Evolutionary conservation across 192 early-diverging fungal species (phyloP), one percentile per base, ranked within the genome.

Genomic region (Entophlyctis helioformis): DNA sequence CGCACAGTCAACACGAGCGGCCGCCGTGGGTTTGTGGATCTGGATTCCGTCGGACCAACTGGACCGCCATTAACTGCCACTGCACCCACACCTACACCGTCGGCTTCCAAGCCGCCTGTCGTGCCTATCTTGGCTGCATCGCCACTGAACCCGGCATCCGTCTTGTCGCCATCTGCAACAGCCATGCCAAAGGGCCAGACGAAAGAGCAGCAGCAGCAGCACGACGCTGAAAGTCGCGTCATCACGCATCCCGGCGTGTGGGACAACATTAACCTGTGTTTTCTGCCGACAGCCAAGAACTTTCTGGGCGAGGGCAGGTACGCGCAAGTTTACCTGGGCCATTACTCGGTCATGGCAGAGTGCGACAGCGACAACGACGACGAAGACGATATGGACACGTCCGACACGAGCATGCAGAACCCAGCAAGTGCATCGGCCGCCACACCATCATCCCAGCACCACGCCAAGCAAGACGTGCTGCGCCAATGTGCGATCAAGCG

Each of bases 221-320:
- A 13, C 8, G 19, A 7, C 9, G 26, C 22, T 11, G 43, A 44
- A 26, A 10, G 8, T 23, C 9, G 3, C 28, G 44, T 43, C 39
- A 53, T 48, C 24, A 52, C 34, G 16, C 42, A 48, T 11, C 48
- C 53, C 29, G 40, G 45, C 11, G 35, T 39, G 18, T 55, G 41
- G 22, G 57, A 62, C 35, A 60, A 51, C 40, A 57, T 67, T 32
- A 48, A 57, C 21, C 40, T 75, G 0, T 54, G 46, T 1, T 75
- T 67, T 42, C 50, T 75, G 11, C 72, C 72, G 12, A 59, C 63
- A n/a, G 27, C 19, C 13, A 65, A 58, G 35, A 71, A 75, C 44
- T 71, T 66, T 51, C 52, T 75, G 3, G 72, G 72, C 8, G 53
- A 75, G 32, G 72, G 72, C 1, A 35, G 66, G 2, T 69, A 69